These are phyloP conservation scores for Trichocladium uniseriatum DNA, from an alignment of 495 filamentous ascomycete genomes.

Conservation along the genomic window DNA sequence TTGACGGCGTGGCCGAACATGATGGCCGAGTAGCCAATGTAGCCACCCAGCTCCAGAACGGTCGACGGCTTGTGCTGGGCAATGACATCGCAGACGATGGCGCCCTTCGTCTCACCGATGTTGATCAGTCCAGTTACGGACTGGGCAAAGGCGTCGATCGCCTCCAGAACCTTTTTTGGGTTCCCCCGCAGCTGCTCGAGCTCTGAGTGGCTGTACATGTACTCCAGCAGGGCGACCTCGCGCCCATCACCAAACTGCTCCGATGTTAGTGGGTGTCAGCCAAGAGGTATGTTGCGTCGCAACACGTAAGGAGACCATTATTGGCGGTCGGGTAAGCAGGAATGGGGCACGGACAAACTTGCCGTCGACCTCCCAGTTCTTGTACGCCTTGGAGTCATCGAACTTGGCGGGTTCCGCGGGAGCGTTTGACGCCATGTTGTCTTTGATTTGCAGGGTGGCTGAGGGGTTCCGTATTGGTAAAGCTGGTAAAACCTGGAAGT, in stretches of 20 bases:
- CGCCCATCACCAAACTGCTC: conserved; percentile 56
- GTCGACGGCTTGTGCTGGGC: conserved; percentile 50
- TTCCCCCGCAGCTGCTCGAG: conserved; percentile 51
- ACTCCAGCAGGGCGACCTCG: conserved; percentile 64
- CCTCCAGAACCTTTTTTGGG: conserved; percentile 52
- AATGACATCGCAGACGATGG: conserved; percentile 57
- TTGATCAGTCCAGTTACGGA: conserved; percentile 68
- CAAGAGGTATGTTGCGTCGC: too few relatives aligned
- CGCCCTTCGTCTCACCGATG: conserved; percentile 63
- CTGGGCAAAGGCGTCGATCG: conserved; percentile 62
- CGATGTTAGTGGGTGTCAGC: conserved; percentile 58
- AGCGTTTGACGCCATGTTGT: too few relatives aligned
- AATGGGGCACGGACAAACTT: conserved; percentile 11
- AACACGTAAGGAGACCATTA: conserved; percentile 42
- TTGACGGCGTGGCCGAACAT: conserved; percentile 56
- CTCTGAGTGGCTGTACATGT: conserved; percentile 49
- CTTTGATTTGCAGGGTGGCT: not conserved
- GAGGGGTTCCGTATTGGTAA: too few relatives aligned
- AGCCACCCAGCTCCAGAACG: conserved; percentile 75
- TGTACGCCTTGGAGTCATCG: conserved; percentile 5
- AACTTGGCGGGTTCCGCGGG: not conserved
- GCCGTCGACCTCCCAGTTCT: conserved; percentile 11
- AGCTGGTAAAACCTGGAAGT: too few relatives aligned
- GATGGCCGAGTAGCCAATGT: conserved; percentile 71
- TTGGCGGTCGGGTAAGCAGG: too few relatives aligned